These are phyloP conservation scores for Claviceps sp. DNA, from an alignment of 2,329 filamentous ascomycete genomes.

Conservation along the genomic window DNA sequence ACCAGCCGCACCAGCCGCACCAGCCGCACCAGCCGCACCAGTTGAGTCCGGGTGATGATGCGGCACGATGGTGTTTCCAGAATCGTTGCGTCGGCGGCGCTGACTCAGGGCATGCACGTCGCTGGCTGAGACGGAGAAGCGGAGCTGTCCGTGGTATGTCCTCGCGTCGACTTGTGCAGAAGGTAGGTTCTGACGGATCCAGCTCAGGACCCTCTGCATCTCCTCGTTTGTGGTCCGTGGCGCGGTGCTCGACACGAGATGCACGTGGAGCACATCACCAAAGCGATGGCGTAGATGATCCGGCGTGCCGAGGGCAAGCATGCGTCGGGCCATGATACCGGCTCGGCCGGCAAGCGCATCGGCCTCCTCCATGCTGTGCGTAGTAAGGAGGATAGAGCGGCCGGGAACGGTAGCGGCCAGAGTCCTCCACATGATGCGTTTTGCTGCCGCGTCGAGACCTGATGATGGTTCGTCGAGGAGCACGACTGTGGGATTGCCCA, in stretches of 20 bases:
- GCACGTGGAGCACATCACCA: slow-evolving; percentile 68
- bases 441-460: slow-evolving; percentile 81
- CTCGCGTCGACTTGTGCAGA: slow-evolving; percentile 57
- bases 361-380: slow-evolving; percentile 91
- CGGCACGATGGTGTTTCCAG: background rate
- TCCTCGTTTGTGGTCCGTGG: slow-evolving; percentile 58
- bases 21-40: slow-evolving; percentile 9
- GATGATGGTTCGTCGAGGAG: slow-evolving; percentile 81
- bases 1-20: too few relatives aligned
- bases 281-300: slow-evolving; percentile 60
- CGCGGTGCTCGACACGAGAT: slow-evolving; percentile 62
- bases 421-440: slow-evolving; percentile 87
- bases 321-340: slow-evolving; percentile 72
- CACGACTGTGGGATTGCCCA: slow-evolving; percentile 80
- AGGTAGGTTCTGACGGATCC: slow-evolving; percentile 49
- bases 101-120: slow-evolving; percentile 20
- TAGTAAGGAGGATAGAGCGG: slow-evolving; percentile 75
- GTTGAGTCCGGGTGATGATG: slow-evolving; percentile 6
- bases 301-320: slow-evolving; percentile 73
- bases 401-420: slow-evolving; percentile 60
- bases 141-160: slow-evolving; percentile 72
- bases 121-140: slow-evolving; percentile 59
- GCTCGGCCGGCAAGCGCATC: slow-evolving; percentile 73
- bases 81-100: background rate
- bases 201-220: slow-evolving; percentile 50